A percentile compares a stretch with the other conserved stretches of the same genome.
Conservation (phyloP, 2,329 filamentous ascomycete species). For the Colletotrichum sansevieriae region DNA sequence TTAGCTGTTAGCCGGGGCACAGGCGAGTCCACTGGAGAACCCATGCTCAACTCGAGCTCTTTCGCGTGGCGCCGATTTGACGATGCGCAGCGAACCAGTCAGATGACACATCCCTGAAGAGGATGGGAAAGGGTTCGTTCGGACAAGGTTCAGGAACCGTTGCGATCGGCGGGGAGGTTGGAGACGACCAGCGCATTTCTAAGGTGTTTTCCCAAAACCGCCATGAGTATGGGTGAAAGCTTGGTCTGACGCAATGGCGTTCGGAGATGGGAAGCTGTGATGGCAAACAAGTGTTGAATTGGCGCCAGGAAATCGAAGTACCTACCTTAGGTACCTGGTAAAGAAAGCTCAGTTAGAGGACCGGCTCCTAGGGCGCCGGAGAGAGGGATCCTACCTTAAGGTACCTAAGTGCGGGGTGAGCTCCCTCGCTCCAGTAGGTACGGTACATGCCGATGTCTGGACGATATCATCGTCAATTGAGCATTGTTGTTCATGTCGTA, state of each 20-base stretch:
- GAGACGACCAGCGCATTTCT: slow-evolving; percentile 8
- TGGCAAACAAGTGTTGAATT: slow-evolving; percentile 3
- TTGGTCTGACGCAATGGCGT: slow-evolving; percentile 35
- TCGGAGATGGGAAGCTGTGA: neutral
- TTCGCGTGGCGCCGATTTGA: slow-evolving; percentile 28
- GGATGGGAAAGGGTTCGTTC: slow-evolving; percentile 31
- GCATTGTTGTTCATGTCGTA: neutral
- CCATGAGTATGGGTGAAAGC: slow-evolving; percentile 9
- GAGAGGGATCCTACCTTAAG: neutral
- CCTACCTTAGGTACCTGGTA: too few species aligned
- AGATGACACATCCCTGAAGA: neutral
- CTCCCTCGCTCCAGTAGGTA: neutral
- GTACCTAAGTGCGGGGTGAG: neutral
- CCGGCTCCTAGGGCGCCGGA: neutral
- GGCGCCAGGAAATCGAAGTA: too few species aligned
- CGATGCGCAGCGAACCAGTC: slow-evolving; percentile 22
- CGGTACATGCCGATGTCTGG: slow-evolving; percentile 6
- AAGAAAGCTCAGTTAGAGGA: slow-evolving; percentile 1
- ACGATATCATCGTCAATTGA: slow-evolving; percentile 20
- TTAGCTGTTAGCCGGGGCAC: slow-evolving; percentile 12
- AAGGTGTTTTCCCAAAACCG: neutral
- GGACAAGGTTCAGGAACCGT: slow-evolving; percentile 36
- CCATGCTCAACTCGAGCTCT: slow-evolving; percentile 24
- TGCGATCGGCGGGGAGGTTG: slow-evolving; percentile 30
- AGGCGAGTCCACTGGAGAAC: slow-evolving; percentile 23